phyloP scores from a whole-genome alignment of 176 grass and related monocot genomes.

The Lolium rigidum region DNA sequence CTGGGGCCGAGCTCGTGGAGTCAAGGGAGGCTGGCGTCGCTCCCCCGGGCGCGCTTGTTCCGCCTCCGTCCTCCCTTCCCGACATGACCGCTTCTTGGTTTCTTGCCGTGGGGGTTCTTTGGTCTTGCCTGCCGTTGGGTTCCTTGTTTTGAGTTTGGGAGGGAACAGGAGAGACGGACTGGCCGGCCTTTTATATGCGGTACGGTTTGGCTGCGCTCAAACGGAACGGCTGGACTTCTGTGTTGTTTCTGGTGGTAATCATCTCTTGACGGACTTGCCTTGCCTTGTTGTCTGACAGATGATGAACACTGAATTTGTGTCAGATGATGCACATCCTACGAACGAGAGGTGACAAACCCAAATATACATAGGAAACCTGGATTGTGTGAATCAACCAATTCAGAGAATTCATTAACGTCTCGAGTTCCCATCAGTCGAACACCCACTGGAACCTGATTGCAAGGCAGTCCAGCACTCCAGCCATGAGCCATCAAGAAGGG shows the following conservation, averaged over 20 bases:
- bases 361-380: background rate
- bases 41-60: background rate
- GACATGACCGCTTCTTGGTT: slow-evolving; percentile 36
- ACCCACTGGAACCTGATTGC: background rate
- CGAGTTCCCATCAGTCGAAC: background rate
- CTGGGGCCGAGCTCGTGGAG: background rate
- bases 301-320: background rate
- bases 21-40: background rate
- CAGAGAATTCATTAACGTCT: background rate
- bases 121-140: background rate
- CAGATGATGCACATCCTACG: too few relatives aligned
- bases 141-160: slow-evolving; percentile 34
- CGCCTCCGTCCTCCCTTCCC: background rate
- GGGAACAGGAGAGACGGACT: background rate
- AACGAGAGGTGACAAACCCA: too few relatives aligned
- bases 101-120: background rate
- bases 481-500: background rate
- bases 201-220: background rate
- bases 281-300: background rate
- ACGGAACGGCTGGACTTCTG: background rate
- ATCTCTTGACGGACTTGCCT: background rate
- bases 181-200: slow-evolving; percentile 28
- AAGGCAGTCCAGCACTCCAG: background rate
- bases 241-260: background rate
- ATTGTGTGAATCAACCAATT: background rate